Conservation (phyloP, 1,284 basidiomycete species). For the Fistulina hepatica region DNA sequence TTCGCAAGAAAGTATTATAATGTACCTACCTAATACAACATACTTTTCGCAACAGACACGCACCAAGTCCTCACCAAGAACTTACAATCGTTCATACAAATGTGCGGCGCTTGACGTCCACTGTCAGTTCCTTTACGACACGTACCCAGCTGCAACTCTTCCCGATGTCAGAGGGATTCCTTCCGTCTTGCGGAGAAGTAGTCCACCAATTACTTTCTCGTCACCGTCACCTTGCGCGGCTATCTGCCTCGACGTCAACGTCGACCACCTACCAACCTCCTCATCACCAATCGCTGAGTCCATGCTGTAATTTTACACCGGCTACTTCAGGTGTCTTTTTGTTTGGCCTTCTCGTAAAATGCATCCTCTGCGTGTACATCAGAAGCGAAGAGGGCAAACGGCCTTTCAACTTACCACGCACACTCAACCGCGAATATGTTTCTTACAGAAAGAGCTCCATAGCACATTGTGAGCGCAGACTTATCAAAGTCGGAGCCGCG, state of each 20-base stretch:
- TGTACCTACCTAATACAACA: too few species aligned
- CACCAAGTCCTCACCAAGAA: too few species aligned
- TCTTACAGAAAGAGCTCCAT: constrained; percentile 24
- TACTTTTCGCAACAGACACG: too few species aligned
- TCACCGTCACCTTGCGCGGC: constrained; percentile 44
- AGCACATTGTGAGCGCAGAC: constrained; percentile 18
- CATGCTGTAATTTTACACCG: constrained; percentile 48
- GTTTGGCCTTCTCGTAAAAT: constrained; percentile 28
- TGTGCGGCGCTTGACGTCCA: too few species aligned
- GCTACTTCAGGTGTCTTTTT: too few species aligned
- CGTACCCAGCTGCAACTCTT: constrained; percentile 45
- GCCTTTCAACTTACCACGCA: too few species aligned
- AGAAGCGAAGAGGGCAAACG: too few species aligned
- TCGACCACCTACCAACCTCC: constrained; percentile 25
- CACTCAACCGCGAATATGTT: constrained; percentile 37
- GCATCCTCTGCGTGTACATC: constrained; percentile 11
- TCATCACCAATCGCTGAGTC: constrained; percentile 10
- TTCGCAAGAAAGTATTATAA: too few species aligned
- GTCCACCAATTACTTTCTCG: constrained; percentile 41
- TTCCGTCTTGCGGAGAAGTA: constrained; percentile 53
- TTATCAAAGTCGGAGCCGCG: too few species aligned
- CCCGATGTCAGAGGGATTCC: constrained; percentile 53
- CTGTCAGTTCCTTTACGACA: constrained; percentile 55
- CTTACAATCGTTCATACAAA: too few species aligned
- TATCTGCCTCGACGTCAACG: constrained; percentile 27